These are phyloP conservation scores for Tetramitus jugosus DNA, from an alignment of 208 protist genomes.

Conservation along the genomic window DNA sequence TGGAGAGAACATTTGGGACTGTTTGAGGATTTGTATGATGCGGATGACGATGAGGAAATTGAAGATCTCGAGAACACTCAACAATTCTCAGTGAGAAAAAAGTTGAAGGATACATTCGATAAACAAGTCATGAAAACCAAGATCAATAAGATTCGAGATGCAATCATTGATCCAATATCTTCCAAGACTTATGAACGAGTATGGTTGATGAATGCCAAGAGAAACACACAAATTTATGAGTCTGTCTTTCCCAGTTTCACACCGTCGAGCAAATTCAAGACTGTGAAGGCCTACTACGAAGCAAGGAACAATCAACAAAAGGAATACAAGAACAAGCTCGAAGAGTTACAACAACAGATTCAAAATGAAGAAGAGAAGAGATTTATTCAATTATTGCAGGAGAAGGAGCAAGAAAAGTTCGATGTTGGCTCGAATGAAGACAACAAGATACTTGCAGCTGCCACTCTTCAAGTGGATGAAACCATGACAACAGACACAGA, in stretches of 20 bases:
- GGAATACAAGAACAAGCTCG: no score
- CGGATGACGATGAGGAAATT: background rate
- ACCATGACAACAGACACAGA: background rate
- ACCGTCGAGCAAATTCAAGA: background rate
- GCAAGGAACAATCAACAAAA: background rate
- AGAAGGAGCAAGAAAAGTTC: background rate
- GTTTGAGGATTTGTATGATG: background rate
- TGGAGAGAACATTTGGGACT: slow-evolving; percentile 25
- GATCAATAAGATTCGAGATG: background rate
- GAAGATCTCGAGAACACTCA: background rate
- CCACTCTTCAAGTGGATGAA: background rate
- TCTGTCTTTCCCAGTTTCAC: background rate
- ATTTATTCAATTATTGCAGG: background rate
- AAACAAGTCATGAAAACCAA: background rate
- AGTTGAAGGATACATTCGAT: no score
- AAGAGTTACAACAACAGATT: background rate
- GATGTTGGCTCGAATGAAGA: background rate
- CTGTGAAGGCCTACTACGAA: background rate
- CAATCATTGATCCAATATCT: background rate
- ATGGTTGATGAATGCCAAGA: background rate
- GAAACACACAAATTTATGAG: slow-evolving; percentile 9
- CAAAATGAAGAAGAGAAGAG: background rate
- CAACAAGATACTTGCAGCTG: background rate
- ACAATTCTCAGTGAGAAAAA: no score
- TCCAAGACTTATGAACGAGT: background rate